A percentile compares a stretch with the other conserved stretches of the same genome.
phyloP scores from a whole-genome alignment of 2,329 filamentous ascomycete genomes.

The Coleophoma eucalyptorum region DNA sequence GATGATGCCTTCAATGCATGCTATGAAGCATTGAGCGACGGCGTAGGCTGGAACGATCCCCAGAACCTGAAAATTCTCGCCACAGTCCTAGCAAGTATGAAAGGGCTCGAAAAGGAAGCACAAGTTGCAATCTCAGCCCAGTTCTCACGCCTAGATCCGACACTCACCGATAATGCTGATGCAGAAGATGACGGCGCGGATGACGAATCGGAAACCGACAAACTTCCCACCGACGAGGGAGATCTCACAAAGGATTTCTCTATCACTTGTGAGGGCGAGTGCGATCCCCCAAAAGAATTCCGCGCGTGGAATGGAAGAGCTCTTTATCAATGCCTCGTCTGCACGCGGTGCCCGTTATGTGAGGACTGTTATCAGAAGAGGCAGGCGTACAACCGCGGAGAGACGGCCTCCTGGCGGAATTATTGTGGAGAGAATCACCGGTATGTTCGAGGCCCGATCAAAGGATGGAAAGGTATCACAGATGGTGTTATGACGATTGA shows the following conservation, averaged over 20 bases:
- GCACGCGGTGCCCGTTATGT: conserved; percentile 17
- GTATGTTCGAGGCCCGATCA: conserved; percentile 16
- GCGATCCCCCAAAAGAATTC: background rate
- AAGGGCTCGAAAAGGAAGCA: conserved; percentile 14
- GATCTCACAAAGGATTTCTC: too few species aligned
- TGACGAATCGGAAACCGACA: background rate
- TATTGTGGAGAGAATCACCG: conserved; percentile 16
- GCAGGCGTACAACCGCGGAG: conserved; percentile 5
- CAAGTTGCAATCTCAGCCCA: conserved; percentile 20
- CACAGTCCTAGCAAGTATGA: conserved; percentile 11
- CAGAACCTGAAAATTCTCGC: conserved; percentile 11
- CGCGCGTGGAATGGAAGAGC: conserved; percentile 12
- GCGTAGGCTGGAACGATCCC: conserved; percentile 13
- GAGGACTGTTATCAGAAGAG: conserved; percentile 13
- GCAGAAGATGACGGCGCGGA: conserved; percentile 1
- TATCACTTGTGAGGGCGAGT: too few species aligned
- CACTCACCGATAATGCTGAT: background rate
- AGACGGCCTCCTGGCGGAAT: conserved; percentile 1
- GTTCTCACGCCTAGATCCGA: conserved; percentile 18
- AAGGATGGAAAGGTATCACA: conserved; percentile 19
- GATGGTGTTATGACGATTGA: conserved; percentile 14
- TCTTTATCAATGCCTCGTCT: conserved; percentile 17
- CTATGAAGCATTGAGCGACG: conserved; percentile 10
- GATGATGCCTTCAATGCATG: conserved; percentile 12
- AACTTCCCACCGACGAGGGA: too few species aligned